These are phyloP conservation scores for Suillus alpinus DNA, from an alignment of 768 basidiomycete species.

Conservation along the genomic window DNA sequence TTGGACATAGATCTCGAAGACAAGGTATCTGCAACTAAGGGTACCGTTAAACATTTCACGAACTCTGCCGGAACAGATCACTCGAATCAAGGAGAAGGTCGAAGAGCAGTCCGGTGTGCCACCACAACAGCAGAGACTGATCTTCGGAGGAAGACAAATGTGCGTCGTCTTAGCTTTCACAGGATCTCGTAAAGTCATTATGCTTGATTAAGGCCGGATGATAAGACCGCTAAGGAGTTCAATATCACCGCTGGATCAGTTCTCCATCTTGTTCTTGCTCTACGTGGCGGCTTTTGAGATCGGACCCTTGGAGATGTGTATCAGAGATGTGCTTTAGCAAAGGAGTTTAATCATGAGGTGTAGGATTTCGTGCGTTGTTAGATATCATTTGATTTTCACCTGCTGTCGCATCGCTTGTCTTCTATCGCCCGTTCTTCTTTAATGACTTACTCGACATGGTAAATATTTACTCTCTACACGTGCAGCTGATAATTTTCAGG, in stretches of 20 bases:
- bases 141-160: conserved; percentile 93
- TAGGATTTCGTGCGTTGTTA: conserved; percentile 27
- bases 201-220: conserved; percentile 68
- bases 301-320: conserved; percentile 1
- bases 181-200: neutral
- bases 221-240: conserved; percentile 83
- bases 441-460: neutral
- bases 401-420: conserved; percentile 7
- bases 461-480: neutral
- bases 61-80: conserved; percentile 53
- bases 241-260: conserved; percentile 83
- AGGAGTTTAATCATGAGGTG: conserved; percentile 11
- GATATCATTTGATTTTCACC: conserved; percentile 26
- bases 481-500: neutral
- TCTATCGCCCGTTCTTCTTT: neutral
- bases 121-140: conserved; percentile 91
- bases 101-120: conserved; percentile 99
- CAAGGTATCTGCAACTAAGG: conserved; percentile 46
- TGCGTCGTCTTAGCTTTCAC: conserved; percentile 37
- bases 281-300: conserved; percentile 79
- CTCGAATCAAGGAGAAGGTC: conserved; percentile 94
- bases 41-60: neutral
- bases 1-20: conserved; percentile 91
- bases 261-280: conserved; percentile 91
- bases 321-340: conserved; percentile 1